Base-by-base conservation (phyloP, 257 asterid species). In the Gynochthodes officinalis region DNA sequence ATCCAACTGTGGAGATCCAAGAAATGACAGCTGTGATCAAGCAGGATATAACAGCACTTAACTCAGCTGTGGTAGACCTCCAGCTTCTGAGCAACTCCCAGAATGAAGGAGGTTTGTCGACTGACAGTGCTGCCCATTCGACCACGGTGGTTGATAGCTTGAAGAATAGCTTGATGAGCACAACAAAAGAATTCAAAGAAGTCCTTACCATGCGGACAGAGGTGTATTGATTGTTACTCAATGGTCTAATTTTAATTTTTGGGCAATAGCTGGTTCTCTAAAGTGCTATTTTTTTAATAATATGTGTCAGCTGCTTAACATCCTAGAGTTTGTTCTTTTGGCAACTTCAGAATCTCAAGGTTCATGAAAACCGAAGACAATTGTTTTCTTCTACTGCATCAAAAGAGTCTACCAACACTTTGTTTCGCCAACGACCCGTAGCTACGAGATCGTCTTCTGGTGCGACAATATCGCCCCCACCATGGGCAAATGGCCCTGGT, bases 181-280 rank as follows among this genome's bases (percentile, higher is more conserved):
- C 98, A 75, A 95, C 98, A 35, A 86, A 90, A 82, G 98, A 95
- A 83, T 92, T 95, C 83, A 92, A 92, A 86, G 96, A 95, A 39
- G 99, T 95, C 73, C 87, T 95, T 72, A 92, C 99, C 78, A 79
- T 79, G 89, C 85, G 99, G 70, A 95, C 99, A 59, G 97, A 95
- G 99, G 98, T 95, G 50, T 43, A 48, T 65, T 75, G 44, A 57
- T 75, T 71, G 48, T 48, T 32, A 49, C 67, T 74, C 61, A 13
- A 15, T 42, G 67, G 48, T 73, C 18, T 74, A 37, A 39, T 39
- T 69, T 60, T 69, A 19, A 60, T 32, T 60, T 49, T 70, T 32
- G 46, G 23, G 62, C 16, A 16, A 42, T 43, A 28, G 39, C 71
- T 58, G 44, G 43, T 27, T 30, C 42, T 69, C 28, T 46, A 40